Base-by-base conservation (phyloP, 2,329 filamentous ascomycete species). In the Neopestalotiopsis sp. region DNA sequence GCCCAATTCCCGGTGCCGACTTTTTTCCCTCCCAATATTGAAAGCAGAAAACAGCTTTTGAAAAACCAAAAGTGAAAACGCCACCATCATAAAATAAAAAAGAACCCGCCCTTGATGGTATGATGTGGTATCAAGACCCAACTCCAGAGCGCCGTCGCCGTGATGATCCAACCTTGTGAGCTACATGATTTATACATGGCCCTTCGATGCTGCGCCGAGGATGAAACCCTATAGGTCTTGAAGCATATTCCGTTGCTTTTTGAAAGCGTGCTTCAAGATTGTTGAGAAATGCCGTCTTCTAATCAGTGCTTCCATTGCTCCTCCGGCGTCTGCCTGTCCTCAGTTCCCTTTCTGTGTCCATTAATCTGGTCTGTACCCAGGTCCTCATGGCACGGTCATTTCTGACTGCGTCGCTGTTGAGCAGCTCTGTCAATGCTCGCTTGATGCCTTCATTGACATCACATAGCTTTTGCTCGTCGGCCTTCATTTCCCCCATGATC, bases 381-480 rank as follows among this genome's bases (percentile, higher is more conserved):
- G 83, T 87, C 62, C 88, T 86, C 75, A 88, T 85, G 1, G 82
- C 80, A 34, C 79, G 78, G 70, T 89, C 86, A 61, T 76, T 78
- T 57, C 87, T 85, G 17, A 89, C 86, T 49, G 83, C 79, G 30
- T 87, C 85, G 78, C 87, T 89, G 79, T 90, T 90, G 73, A 90
- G 84, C 14, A 90, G 83, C 76, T 89, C 88, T 5, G 88, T 90
- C 73, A 90, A 76, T 2, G 87, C 85, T 40, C 87, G 84, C 80
- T 90, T 90, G 80, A 90, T 88, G 73, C 85, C 84, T 78, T 89
- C 87, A 77, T 88, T 89, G 77, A 89, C 85, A 70, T 85, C 82
- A 65, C 82, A 87, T 12, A 89, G 82, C 70, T 83, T 86, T 71
- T 85, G 83, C 75, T 89, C 86, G 74, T 87, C 86, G 20, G 80